Base-by-base conservation (phyloP, 306 rosid genomes). In the Vigna angularis region DNA sequence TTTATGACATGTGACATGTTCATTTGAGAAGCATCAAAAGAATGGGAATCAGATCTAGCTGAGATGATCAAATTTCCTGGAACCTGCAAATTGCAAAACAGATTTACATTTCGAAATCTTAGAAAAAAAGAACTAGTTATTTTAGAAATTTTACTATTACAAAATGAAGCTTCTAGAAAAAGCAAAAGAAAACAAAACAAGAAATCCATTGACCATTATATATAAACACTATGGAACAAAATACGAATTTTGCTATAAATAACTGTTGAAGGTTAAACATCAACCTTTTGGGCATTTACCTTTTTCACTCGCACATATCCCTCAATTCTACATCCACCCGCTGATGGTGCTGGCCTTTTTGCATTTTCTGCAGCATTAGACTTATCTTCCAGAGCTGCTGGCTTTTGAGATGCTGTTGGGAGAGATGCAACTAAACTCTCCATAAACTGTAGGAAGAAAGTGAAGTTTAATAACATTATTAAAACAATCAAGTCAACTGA, bases 241-340 rank as follows among this genome's bases (percentile, higher is more conserved):
- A 24, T 51, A 36, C 44, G 50, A 70, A n/a, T 32, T 58, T 73
- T 32, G 9, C 44, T 36, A 40, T 38, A 30, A 72, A 28, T 28
- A 36, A 62, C 9, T 4, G 38, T 48, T 32, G 62, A 72, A 69
- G n/a, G n/a, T 57, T n/a, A 81, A 79, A 32, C 55, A 68, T 65
- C 22, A 57, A 65, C 62, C 59, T 50, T 51, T 26, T 42, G 45
- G 52, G 56, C 70, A 65, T 68, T 68, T 81, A 92, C 98, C 97
- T 95, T 95, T 86, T 95, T 95, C 77, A 93, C 98, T 50, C 96
- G 98, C 75, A 95, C 96, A 61, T 87, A 83, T 79, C 98, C 98
- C 83, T 92, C 98, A 69, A 95, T 75, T 77, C 93, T 88, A 82
- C 98, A 95, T 53, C 98, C 98, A 71, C 98, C 97, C 6, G 98